Conservation (phyloP, 148 eudicot genomes). For the Limonium bicolor region DNA sequence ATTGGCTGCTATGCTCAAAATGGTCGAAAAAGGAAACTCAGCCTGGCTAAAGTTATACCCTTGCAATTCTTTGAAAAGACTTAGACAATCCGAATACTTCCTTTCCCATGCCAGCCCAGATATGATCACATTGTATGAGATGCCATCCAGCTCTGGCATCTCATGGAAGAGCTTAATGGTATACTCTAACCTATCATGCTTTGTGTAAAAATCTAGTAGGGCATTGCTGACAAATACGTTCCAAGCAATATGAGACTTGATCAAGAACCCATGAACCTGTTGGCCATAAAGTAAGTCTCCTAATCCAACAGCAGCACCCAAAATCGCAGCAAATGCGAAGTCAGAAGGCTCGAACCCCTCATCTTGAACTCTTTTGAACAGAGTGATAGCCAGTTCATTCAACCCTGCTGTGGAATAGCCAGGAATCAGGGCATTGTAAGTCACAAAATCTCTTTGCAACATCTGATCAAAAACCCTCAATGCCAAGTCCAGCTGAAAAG, state of each 20-base stretch:
- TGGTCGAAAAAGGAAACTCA: slow-evolving; percentile 47
- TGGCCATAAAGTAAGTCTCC: slow-evolving; percentile 32
- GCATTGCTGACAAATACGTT: slow-evolving; percentile 57
- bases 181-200: slow-evolving; percentile 24
- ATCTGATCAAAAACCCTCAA: slow-evolving; percentile 29
- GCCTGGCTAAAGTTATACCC: slow-evolving; percentile 23
- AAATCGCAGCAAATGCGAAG: slow-evolving; percentile 65
- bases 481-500: slow-evolving; percentile 33
- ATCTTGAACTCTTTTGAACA: slow-evolving; percentile 43
- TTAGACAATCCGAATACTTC: slow-evolving; percentile 24
- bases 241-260: slow-evolving; percentile 34
- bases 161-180: slow-evolving; percentile 34
- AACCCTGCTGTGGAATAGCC: slow-evolving; percentile 40
- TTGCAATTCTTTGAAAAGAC: slow-evolving; percentile 33
- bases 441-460: slow-evolving; percentile 40
- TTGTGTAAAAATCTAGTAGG: slow-evolving; percentile 59
- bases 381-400: slow-evolving; percentile 23
- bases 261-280: slow-evolving; percentile 42
- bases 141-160: slow-evolving; percentile 50
- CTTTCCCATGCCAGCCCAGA: slow-evolving; percentile 44
- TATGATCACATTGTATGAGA: slow-evolving; percentile 55
- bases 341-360: slow-evolving; percentile 51
- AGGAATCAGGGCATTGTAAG: slow-evolving; percentile 53
- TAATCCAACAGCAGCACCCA: slow-evolving; percentile 36
- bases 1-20: slow-evolving; percentile 54